Percentiles rank a stretch among this genome's conserved stretches.
Evolutionary conservation across 139 green algal species (phyloP).

Genomic region (Micractinium sp.): DNA sequence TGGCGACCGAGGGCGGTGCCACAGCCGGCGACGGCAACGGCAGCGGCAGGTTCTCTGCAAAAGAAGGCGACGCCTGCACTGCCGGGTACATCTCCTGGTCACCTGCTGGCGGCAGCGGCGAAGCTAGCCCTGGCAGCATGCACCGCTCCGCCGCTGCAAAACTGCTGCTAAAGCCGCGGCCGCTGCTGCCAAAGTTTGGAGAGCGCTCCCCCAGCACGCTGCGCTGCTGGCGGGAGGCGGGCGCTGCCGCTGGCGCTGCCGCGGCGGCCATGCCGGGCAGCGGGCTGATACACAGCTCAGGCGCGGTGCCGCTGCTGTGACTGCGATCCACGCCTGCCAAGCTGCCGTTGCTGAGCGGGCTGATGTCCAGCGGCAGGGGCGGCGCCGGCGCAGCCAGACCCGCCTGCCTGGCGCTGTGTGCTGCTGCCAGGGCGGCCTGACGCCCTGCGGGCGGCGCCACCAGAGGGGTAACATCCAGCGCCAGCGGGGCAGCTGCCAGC

Average conservation of each 20-base stretch:
- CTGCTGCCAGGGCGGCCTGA: background rate
- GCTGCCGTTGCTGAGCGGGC: background rate
- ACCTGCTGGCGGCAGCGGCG: background rate
- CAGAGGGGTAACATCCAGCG: constrained; percentile 14
- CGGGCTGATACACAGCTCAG: constrained; percentile 6
- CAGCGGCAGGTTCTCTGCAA: constrained; percentile 17
- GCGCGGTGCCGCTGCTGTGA: background rate
- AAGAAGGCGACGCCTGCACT: background rate
- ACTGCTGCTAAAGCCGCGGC: too few relatives aligned
- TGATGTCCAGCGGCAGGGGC: background rate
- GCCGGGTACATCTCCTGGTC: too few relatives aligned
- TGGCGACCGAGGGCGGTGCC: background rate
- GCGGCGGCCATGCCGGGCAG: constrained; percentile 4
- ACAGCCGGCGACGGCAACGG: background rate
- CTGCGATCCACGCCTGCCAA: background rate
- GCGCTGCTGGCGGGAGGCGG: background rate
- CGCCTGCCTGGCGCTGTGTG: too few relatives aligned
- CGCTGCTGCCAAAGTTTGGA: background rate
- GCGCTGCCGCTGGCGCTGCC: background rate
- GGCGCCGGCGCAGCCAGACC: too few relatives aligned
- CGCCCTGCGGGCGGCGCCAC: background rate
- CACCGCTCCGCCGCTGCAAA: background rate
- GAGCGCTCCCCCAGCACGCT: constrained; percentile 11
- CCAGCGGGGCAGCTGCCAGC: background rate
- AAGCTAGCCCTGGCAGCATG: constrained; percentile 1